phyloP scores from a whole-genome alignment of 768 basidiomycete species.

The Mrakia gelida region DNA sequence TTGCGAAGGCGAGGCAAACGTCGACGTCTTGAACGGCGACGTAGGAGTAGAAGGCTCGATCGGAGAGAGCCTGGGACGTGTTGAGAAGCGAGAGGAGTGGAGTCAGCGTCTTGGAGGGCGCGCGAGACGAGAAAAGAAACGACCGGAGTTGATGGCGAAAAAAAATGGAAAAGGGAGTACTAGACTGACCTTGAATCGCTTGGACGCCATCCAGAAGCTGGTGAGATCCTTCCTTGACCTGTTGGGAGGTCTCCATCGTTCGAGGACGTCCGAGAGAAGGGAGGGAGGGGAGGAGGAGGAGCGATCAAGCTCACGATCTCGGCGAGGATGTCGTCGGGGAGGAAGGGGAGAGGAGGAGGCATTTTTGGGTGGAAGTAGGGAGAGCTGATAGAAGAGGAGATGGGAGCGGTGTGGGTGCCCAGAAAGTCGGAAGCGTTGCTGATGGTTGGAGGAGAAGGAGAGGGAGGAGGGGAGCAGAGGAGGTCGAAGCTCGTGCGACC shows the following conservation, averaged over 20 bases:
- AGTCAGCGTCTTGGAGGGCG: neutral
- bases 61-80: neutral
- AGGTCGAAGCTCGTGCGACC: no score
- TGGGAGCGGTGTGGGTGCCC: no score
- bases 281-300: neutral
- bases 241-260: neutral
- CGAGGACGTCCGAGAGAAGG: neutral
- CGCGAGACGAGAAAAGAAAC: neutral
- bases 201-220: neutral
- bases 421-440: no score
- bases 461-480: neutral
- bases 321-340: neutral
- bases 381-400: no score
- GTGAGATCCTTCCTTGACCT: neutral
- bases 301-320: neutral
- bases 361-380: no score
- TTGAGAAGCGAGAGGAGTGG: neutral
- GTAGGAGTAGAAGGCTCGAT: neutral
- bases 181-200: neutral
- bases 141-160: no score
- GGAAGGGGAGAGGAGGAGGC: neutral
- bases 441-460: no score
- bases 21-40: neutral
- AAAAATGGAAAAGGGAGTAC: neutral
- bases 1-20: neutral